A percentile compares a stretch with the other conserved stretches of the same genome.
phyloP scores from a whole-genome alignment of 805 yeast species.

The Ogataea paradorogensis region DNA sequence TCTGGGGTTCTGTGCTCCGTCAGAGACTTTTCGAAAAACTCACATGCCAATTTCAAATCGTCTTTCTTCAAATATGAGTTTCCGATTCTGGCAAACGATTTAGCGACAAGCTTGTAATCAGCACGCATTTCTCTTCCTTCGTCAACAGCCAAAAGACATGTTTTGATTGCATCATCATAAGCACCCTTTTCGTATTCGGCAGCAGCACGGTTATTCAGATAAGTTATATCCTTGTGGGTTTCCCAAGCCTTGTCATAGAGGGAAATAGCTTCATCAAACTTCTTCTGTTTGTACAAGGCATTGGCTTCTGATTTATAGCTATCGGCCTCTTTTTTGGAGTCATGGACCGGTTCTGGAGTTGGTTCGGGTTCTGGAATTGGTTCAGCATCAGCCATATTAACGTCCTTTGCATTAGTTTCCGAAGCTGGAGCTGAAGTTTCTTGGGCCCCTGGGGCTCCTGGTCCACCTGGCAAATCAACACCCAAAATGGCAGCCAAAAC shows the following conservation, averaged over 20 bases:
- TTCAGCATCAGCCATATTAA: conserved; percentile 29
- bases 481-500: conserved; percentile 85
- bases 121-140: conserved; percentile 88
- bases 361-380: conserved; percentile 14
- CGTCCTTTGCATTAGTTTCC: conserved; percentile 25
- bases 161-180: conserved; percentile 75
- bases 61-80: conserved; percentile 72
- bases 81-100: conserved; percentile 91
- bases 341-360: conserved; percentile 32
- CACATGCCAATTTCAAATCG: conserved; percentile 70
- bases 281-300: conserved; percentile 74
- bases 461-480: conserved; percentile 54
- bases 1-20: conserved; percentile 98
- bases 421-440: conserved; percentile 21
- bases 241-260: conserved; percentile 86
- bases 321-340: conserved; percentile 53
- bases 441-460: conserved; percentile 11
- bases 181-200: conserved; percentile 97
- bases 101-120: conserved; percentile 88
- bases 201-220: conserved; percentile 93
- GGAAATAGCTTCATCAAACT: conserved; percentile 91
- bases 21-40: conserved; percentile 80
- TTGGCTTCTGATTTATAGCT: conserved; percentile 83
- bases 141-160: conserved; percentile 81
- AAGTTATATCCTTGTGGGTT: conserved; percentile 78